Percentiles rank a stretch among this genome's conserved stretches.
phyloP scores from a whole-genome alignment of 805 yeast genomes.

The Wickerhamomyces subpelliculosus region DNA sequence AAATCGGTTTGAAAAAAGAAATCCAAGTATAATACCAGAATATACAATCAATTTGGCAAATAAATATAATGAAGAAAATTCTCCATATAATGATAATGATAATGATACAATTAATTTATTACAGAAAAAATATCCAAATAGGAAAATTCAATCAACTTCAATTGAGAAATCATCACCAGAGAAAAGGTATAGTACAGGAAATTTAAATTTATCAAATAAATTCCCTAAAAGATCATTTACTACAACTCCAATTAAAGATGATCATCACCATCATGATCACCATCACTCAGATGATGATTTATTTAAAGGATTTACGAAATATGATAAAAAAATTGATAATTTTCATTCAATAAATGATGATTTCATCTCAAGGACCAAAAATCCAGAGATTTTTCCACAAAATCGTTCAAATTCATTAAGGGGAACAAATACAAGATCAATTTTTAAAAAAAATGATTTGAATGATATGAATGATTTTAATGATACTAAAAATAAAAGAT shows the following conservation, averaged over 20 bases:
- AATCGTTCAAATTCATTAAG: too few relatives aligned
- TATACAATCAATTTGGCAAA: background rate
- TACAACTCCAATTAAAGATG: too few relatives aligned
- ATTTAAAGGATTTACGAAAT: too few relatives aligned
- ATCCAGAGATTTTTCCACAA: too few relatives aligned
- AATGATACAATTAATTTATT: conserved; percentile 5
- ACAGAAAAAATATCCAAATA: conserved; percentile 2
- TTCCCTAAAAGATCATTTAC: too few relatives aligned
- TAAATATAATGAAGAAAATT: background rate
- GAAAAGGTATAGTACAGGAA: background rate
- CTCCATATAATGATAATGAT: background rate
- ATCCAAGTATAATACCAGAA: conserved; percentile 2
- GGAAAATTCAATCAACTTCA: background rate
- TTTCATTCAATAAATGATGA: too few relatives aligned
- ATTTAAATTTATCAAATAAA: background rate
- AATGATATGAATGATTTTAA: too few relatives aligned
- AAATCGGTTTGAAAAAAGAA: background rate
- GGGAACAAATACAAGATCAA: too few relatives aligned
- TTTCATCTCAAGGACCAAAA: too few relatives aligned
- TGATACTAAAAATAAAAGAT: too few relatives aligned
- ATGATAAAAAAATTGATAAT: too few relatives aligned
- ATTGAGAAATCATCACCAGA: conserved; percentile 3
- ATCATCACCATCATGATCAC: background rate
- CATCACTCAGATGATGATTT: background rate
- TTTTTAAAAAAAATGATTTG: too few relatives aligned